Conservation (phyloP, 2,329 filamentous ascomycete genomes). For the Colletotrichum musicola region DNA sequence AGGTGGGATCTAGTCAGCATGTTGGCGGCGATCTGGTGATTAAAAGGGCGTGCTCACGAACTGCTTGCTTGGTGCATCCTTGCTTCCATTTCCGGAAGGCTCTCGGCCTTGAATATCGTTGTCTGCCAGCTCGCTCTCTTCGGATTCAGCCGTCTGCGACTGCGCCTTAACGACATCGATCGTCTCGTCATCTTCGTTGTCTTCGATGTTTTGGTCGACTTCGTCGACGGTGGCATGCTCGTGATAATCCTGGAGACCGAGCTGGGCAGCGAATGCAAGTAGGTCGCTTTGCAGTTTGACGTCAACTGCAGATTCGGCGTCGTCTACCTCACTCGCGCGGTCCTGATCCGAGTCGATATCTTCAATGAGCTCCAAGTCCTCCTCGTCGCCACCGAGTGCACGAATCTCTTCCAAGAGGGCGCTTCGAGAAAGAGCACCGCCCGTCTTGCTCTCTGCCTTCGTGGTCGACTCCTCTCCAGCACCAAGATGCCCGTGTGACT, state of each 20-base stretch:
- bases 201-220: slow-evolving; percentile 47
- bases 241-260: slow-evolving; percentile 34
- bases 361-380: slow-evolving; percentile 72
- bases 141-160: slow-evolving; percentile 48
- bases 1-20: slow-evolving; percentile 12
- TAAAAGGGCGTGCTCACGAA: slow-evolving; percentile 37
- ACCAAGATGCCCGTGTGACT: slow-evolving; percentile 1
- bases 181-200: slow-evolving; percentile 48
- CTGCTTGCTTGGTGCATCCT: slow-evolving; percentile 58
- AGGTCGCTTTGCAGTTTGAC: slow-evolving; percentile 32
- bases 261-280: slow-evolving; percentile 37
- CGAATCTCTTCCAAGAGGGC: slow-evolving; percentile 72
- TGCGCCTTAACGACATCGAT: slow-evolving; percentile 32
- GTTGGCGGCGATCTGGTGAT: neutral
- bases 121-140: slow-evolving; percentile 48
- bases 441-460: slow-evolving; percentile 39
- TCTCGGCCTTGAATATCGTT: neutral
- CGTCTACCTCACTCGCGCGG: slow-evolving; percentile 36
- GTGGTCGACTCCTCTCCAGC: slow-evolving; percentile 23
- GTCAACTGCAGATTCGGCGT: slow-evolving; percentile 9
- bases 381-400: slow-evolving; percentile 74
- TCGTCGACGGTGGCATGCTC: slow-evolving; percentile 37
- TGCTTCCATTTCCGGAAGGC: slow-evolving; percentile 13
- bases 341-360: slow-evolving; percentile 58
- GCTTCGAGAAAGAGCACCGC: slow-evolving; percentile 43